Conservation (phyloP, 163 green algal species). For the Chlorella variabilis region DNA sequence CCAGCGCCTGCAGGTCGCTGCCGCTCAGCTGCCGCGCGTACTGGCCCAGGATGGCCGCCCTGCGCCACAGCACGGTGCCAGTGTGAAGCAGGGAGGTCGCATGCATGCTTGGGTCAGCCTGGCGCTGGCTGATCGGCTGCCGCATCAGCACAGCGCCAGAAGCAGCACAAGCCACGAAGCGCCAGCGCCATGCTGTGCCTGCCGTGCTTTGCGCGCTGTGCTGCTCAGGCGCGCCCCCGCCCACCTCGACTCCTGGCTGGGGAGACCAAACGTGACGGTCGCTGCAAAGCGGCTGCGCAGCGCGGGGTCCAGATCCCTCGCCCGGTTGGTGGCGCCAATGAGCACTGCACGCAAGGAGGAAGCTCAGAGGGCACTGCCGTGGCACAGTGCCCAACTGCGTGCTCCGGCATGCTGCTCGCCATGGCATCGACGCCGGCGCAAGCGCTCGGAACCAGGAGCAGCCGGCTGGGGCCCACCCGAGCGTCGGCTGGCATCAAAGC, state of each 20-base stretch:
- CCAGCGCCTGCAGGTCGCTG: conserved; percentile 54
- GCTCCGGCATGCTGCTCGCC: no score
- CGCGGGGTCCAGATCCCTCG: conserved; percentile 86
- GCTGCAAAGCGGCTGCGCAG: conserved; percentile 77
- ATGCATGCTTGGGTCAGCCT: conserved; percentile 50
- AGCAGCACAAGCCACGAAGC: no score
- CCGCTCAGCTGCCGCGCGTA: conserved; percentile 83
- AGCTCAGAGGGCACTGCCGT: no score
- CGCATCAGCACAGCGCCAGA: no score
- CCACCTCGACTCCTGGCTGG: conserved; percentile 50
- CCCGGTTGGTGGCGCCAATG: conserved; percentile 90
- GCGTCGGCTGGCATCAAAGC: conserved; percentile 73
- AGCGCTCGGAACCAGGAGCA: neutral
- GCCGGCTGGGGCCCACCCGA: neutral
- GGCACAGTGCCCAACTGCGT: no score
- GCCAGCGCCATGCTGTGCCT: neutral
- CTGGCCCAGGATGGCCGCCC: conserved; percentile 72
- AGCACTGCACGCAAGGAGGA: conserved; percentile 65
- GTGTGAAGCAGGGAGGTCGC: no score
- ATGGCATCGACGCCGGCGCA: no score
- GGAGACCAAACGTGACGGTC: conserved; percentile 82
- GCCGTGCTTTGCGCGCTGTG: no score
- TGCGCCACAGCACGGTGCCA: conserved; percentile 17
- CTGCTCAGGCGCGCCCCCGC: no score
- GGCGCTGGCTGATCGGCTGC: no score